Evolutionary conservation across 2,329 filamentous ascomycete genomes (phyloP), one percentile per base, ranked within the genome.

Genomic region (Xylaria sp.): DNA sequence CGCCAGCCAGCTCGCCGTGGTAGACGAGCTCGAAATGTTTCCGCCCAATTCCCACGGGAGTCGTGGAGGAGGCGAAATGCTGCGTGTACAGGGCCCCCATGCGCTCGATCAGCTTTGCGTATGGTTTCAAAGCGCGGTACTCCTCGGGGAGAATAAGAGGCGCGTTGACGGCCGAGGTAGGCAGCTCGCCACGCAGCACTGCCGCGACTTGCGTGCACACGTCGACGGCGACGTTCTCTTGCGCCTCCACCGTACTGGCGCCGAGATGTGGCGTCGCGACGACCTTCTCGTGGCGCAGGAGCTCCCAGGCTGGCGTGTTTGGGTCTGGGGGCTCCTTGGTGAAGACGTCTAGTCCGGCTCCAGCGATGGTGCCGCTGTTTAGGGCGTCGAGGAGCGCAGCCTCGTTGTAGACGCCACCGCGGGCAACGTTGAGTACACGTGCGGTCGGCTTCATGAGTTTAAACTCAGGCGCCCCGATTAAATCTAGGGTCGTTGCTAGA

Each of bases 151-250:
- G 82, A 69, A 95, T 95, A 62, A 95, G 86, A 4, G 93, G 92
- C 0, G 92, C 92, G 71, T 96, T 95, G 76, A 95, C 92, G 4
- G 92, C 92, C 21, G 86, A 89, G 1, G 91, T 92, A 0, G 93
- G 92, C 1, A 94, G 83, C 0, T 91, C 90, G 2, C 92, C 92
- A 0, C 85, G 83, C 2, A 96, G 82, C 50, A 95, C 93, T 66
- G 90, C 86, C 0, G 92, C 84, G 12, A 94, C 91, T 79, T 96
- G 92, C 39, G 90, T 90, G 78, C 92, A 95, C 8, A 95, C 93
- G 73, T 95, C 93, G 70, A 94, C 87, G 1, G 90, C 92, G 3
- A 94, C 92, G 69, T 94, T 94, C 75, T 95, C 92, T 78, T 96
- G 92, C 0, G 93, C 93, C 83, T 96, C 93, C 39, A 92, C 86